Evolutionary conservation across 2,329 filamentous ascomycete genomes (phyloP), one percentile per base, ranked within the genome.

Genomic region (Zalaria sp.): DNA sequence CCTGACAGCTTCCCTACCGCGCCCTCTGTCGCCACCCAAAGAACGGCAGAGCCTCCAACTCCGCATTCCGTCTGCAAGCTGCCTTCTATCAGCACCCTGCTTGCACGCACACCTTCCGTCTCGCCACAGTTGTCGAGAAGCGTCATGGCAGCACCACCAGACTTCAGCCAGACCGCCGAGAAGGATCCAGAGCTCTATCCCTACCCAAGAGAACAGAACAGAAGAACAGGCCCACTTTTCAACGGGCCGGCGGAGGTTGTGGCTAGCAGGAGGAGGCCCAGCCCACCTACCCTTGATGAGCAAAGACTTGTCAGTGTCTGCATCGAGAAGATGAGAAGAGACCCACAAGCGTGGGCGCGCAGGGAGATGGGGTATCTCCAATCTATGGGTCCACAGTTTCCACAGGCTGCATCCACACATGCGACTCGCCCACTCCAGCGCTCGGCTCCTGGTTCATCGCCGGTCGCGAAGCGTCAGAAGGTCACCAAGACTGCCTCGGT

Each of bases 1-100:
- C 29, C 37, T 5, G 41, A 43, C 27, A 43, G 35, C 27, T 43
- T 43, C 29, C 25, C 41, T 25, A 35, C n/a, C 32, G 26, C 41
- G 25, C 41, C 34, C 26, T 43, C 37, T 11, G 31, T 37, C 6
- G 27, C 35, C 18, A 36, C 31, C 35, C 41, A 43, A n/a, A 37
- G 25, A 29, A 11, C 10, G 25, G 32, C 38, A 18, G 18, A 18
- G 10, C 36, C 37, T 7, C 10, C 37, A 27, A 25, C 8, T 9
- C 9, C 9, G 11, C 10, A 38, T 25, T 9, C 11, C 26, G 10
- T 38, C 37, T 25, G 11, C 11, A 27, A 38, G 11, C 41, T 43
- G 25, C 41, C 41, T 25, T 43, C 41, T 29, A 43, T 43, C 31
- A 34, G 41, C 29, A 32, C 29, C 7, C 29, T 32, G 29, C 29